Base-by-base conservation (phyloP, 1,139 yeast genomes). In the Protomyces pachydermus region DNA sequence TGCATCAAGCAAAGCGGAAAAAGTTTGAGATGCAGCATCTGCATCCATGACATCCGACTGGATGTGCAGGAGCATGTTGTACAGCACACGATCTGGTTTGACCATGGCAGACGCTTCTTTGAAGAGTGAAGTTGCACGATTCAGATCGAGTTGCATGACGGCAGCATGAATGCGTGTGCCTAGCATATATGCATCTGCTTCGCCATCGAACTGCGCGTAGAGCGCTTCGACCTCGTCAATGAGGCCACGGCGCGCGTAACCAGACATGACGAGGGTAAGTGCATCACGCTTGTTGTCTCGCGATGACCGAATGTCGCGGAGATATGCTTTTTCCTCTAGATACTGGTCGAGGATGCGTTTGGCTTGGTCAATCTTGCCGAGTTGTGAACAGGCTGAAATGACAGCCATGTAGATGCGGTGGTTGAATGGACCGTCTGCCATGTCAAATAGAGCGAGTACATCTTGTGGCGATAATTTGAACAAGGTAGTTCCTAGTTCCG, bases 31-130 rank as follows among this genome's bases (percentile, higher is more conserved):
- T 1, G 56, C 62, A 3, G 56, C 53, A 18, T 51, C 35, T 16
- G 46, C 45, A 16, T 58, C 54, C 48, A 37, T 20, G 18, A 42
- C 45, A 37, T 58, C 62, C 5, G 56, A 28, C 14, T 32, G 54
- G 18, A 51, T 42, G 20, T 58, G 62, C 52, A 58, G n/a, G 8
- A 58, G 56, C 23, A 58, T 52, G 37, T 58, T 58, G 52, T 58
- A 28, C 42, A 58, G 10, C 12, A 52, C 56, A 28, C 45, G 56
- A 39, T 58, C 62, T 4, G 62, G 62, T 34, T 52, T 35, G 14
- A 58, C 37, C 18, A 48, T 39, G 42, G 51, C 39, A 34, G 39
- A 38, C 12, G 42, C 32, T 34, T 52, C 42, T 2, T 51, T 14
- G 34, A 58, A 52, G 8, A 58, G 42, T 5, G 25, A 32, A 3